These are phyloP conservation scores for Aspergillus hancockii DNA, from an alignment of 495 filamentous ascomycete species.

Conservation along the genomic window DNA sequence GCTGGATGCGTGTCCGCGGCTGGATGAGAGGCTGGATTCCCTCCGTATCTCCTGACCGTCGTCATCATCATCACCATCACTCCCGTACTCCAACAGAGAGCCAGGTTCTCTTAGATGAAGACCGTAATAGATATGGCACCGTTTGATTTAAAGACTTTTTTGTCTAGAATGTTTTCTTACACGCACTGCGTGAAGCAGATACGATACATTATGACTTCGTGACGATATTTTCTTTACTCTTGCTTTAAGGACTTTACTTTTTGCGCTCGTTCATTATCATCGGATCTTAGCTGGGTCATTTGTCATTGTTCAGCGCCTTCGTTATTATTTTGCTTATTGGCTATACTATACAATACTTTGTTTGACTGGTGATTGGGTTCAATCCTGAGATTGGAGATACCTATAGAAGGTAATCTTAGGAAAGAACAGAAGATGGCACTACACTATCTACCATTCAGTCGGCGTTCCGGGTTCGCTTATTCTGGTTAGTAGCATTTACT, in stretches of 20 bases:
- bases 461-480: background rate
- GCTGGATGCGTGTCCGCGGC: slow-evolving; percentile 58
- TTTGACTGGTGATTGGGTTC: background rate
- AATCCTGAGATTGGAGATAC: background rate
- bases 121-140: slow-evolving; percentile 37
- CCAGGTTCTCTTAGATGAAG: slow-evolving; percentile 35
- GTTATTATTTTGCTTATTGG: background rate
- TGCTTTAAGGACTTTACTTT: background rate
- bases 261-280: background rate
- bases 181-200: background rate
- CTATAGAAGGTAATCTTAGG: background rate
- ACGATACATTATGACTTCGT: background rate
- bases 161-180: background rate
- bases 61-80: slow-evolving; percentile 9
- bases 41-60: slow-evolving; percentile 34
- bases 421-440: background rate
- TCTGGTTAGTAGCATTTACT: background rate
- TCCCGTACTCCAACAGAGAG: slow-evolving; percentile 27
- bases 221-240: background rate
- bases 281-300: background rate
- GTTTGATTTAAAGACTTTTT: slow-evolving; percentile 26
- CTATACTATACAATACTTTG: background rate
- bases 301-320: background rate
- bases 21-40: slow-evolving; percentile 75
- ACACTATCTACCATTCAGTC: background rate